Conservation (phyloP, 352 stramenopile genomes). For the Phytopythium delawarense region DNA sequence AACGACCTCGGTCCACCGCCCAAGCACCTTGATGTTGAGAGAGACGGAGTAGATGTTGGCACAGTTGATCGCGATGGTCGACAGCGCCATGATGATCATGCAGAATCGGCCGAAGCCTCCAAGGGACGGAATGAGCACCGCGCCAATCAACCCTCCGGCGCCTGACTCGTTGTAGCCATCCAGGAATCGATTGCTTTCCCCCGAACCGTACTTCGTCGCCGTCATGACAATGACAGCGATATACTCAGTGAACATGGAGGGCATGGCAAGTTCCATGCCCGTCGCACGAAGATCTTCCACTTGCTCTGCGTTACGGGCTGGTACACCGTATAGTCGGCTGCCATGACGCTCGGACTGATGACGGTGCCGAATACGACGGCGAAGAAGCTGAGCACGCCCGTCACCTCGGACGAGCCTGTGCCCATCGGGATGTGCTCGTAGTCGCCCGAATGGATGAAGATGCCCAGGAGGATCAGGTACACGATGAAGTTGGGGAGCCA, state of each 20-base stretch:
- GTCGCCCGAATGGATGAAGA: constrained; percentile 88
- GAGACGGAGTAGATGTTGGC: constrained; percentile 42
- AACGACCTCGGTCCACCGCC: constrained; percentile 22
- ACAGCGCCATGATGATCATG: constrained; percentile 37
- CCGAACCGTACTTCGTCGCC: constrained; percentile 19
- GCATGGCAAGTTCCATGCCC: constrained; percentile 25
- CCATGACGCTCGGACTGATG: constrained; percentile 31
- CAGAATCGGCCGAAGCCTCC: constrained; percentile 37
- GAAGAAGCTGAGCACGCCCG: constrained; percentile 15
- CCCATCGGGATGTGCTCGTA: constrained; percentile 90
- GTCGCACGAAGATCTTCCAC: constrained; percentile 38
- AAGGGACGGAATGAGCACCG: constrained; percentile 24
- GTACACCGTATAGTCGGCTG: constrained; percentile 39
- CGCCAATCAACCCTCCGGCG: constrained; percentile 27
- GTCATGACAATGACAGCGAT: constrained; percentile 36
- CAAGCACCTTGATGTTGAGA: constrained; percentile 39
- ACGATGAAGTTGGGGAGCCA: constrained; percentile 42
- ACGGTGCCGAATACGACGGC: constrained; percentile 12
- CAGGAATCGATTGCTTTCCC: constrained; percentile 18
- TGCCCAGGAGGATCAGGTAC: constrained; percentile 49
- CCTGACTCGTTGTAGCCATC: constrained; percentile 32
- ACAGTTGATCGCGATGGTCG: constrained; percentile 42
- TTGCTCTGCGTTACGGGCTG: constrained; percentile 33
- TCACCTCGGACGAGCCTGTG: constrained; percentile 59
- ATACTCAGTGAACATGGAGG: constrained; percentile 30